phyloP scores from a whole-genome alignment of 2,329 filamentous ascomycete genomes.

The Clarireedia hainanense region DNA sequence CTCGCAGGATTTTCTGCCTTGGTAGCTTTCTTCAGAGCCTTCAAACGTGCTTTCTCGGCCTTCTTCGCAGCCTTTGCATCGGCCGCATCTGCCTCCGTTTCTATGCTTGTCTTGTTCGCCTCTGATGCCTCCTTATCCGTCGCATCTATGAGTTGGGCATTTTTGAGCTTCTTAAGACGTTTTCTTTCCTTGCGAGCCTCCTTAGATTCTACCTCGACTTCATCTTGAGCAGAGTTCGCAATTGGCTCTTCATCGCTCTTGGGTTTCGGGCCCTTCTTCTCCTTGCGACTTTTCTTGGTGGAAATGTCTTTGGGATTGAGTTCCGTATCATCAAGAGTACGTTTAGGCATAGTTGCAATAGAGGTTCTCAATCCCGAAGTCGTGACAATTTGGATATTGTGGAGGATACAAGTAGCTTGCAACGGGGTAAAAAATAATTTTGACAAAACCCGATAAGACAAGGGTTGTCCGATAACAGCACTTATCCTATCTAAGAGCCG shows the following conservation, averaged over 20 bases:
- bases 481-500: too few relatives aligned
- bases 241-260: constrained; percentile 13
- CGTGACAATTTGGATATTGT: background rate
- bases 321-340: constrained; percentile 25
- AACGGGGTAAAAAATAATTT: constrained; percentile 1
- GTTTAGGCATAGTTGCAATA: constrained; percentile 25
- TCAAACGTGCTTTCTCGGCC: constrained; percentile 28
- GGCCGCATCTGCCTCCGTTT: constrained; percentile 10
- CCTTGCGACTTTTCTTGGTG: constrained; percentile 26
- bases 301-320: constrained; percentile 15
- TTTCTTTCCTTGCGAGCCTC: constrained; percentile 34
- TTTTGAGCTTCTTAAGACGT: constrained; percentile 32
- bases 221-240: constrained; percentile 8
- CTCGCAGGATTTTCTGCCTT: constrained; percentile 13
- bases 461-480: too few relatives aligned
- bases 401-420: background rate
- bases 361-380: background rate
- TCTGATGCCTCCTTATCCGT: constrained; percentile 20
- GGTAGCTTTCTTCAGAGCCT: constrained; percentile 26
- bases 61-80: constrained; percentile 28
- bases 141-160: constrained; percentile 10
- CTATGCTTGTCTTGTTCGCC: constrained; percentile 12
- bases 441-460: too few relatives aligned
- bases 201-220: constrained; percentile 28
- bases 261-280: constrained; percentile 18